Base-by-base conservation (phyloP, 208 protist genomes). In the Acanthamoeba rhysodes region DNA sequence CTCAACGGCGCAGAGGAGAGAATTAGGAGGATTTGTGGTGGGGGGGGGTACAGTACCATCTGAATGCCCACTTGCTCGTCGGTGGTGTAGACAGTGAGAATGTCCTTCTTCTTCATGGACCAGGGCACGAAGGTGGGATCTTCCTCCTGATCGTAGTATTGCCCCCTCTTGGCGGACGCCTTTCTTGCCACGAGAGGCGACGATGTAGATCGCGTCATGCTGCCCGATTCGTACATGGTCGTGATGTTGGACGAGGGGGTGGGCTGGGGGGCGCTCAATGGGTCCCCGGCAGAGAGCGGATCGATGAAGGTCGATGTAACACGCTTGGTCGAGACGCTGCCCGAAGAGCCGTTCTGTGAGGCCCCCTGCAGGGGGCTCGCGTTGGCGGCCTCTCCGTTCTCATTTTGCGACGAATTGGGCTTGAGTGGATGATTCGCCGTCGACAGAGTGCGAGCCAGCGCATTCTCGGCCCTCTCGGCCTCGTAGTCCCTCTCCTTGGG, bases 31-130 rank as follows among this genome's bases (percentile, higher is more conserved):
- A 10, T 84, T n/a, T 53, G 45, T 12, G 45, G 27, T 16, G 10
- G 9, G 12, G 76, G 34, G 34, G 24, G n/a, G 9, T 68, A 37
- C 50, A 74, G 53, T 74, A 94, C 87, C 34, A 97, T 87, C 91
- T 95, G 93, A 57, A 97, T 96, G 66, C 41, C 68, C 7, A 64
- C 62, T 22, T 50, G 41, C 12, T 96, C 92, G 84, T 95, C 80
- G 27, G 93, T 95, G 37, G 96, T 96, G 62, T 96, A 97, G 88
- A 95, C 74, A 55, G 95, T 93, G 27, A 97, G 88, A 59, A 97
- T 97, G 32, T 45, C 74, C 68, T 94, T 82, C 68, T 97, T 97
- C 55, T 94, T 84, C 59, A 95, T 90, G 48, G 90, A 48, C 96
- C 96, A 97, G 41, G 96, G 96, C 45, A 96, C 88, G 82, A 96